A percentile compares a stretch with the other conserved stretches of the same genome.
Evolutionary conservation across 805 yeast genomes (phyloP).

Genomic region (Zygotorulaspora florentina): DNA sequence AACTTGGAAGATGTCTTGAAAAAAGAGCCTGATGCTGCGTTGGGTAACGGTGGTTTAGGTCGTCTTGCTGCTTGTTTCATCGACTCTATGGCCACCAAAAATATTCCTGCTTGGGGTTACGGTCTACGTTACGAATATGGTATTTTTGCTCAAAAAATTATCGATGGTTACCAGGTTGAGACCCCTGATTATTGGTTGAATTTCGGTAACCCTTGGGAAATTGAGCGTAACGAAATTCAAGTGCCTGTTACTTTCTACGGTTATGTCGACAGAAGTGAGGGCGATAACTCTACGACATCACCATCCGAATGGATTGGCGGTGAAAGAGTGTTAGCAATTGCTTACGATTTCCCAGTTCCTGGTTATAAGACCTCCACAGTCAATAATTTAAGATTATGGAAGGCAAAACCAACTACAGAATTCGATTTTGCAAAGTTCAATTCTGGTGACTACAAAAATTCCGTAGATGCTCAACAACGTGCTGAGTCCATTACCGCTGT

Average conservation of each 20-base stretch:
- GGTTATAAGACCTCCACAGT: conserved; percentile 81
- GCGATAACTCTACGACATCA: conserved; percentile 49
- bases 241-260: conserved; percentile 92
- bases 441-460: conserved; percentile 82
- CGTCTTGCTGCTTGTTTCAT: conserved; percentile 92
- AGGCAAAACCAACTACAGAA: conserved; percentile 83
- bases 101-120: conserved; percentile 95
- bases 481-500: conserved; percentile 94
- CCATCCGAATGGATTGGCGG: conserved; percentile 80
- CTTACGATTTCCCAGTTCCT: conserved; percentile 89
- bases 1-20: conserved; percentile 78
- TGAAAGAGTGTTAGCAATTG: conserved; percentile 83
- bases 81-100: conserved; percentile 80
- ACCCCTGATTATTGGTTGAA: conserved; percentile 93
- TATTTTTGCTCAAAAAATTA: conserved; percentile 81
- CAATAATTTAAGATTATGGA: conserved; percentile 87
- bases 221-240: conserved; percentile 78
- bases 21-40: conserved; percentile 89
- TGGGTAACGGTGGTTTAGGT: conserved; percentile 95
- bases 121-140: conserved; percentile 93
- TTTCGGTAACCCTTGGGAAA: conserved; percentile 90
- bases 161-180: conserved; percentile 92
- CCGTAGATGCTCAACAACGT: conserved; percentile 77
- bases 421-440: conserved; percentile 89
- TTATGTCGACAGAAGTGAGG: conserved; percentile 51